Percentiles rank a stretch among this genome's conserved stretches.
phyloP scores from a whole-genome alignment of 192 early-diverging fungal genomes.

The Chytriomyces sp. region DNA sequence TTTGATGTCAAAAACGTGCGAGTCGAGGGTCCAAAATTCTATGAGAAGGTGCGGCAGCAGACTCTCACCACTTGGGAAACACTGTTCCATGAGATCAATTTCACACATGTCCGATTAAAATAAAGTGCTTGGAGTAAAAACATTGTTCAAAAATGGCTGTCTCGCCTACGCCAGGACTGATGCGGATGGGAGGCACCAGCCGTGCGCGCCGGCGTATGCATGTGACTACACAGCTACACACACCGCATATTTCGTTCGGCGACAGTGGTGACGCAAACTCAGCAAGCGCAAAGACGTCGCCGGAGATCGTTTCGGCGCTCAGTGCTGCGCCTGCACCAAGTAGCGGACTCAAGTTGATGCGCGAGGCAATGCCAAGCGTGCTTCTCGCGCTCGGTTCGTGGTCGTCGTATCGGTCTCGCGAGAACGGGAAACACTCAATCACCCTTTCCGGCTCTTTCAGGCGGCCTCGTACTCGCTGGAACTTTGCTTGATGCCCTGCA shows the following conservation, averaged over 20 bases:
- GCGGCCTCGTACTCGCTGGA: slow-evolving; percentile 36
- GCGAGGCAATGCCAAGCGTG: slow-evolving; percentile 23
- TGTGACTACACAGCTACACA: no score
- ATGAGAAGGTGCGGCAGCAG: neutral
- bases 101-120: no score
- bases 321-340: neutral
- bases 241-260: no score
- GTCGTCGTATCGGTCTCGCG: neutral
- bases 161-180: no score
- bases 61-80: neutral
- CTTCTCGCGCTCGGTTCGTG: slow-evolving; percentile 16
- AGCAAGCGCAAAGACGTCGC: no score
- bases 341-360: slow-evolving; percentile 1
- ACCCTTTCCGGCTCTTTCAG: slow-evolving; percentile 3
- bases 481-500: slow-evolving; percentile 36
- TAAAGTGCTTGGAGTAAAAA: no score
- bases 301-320: neutral
- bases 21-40: slow-evolving; percentile 20
- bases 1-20: slow-evolving; percentile 22
- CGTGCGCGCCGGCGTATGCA: no score
- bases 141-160: no score
- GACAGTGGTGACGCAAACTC: no score
- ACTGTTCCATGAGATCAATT: slow-evolving; percentile 4
- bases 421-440: slow-evolving; percentile 3
- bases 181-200: no score